Base-by-base conservation (phyloP, 371 early-diverging fungal species). In the Haplosporangium sp. region DNA sequence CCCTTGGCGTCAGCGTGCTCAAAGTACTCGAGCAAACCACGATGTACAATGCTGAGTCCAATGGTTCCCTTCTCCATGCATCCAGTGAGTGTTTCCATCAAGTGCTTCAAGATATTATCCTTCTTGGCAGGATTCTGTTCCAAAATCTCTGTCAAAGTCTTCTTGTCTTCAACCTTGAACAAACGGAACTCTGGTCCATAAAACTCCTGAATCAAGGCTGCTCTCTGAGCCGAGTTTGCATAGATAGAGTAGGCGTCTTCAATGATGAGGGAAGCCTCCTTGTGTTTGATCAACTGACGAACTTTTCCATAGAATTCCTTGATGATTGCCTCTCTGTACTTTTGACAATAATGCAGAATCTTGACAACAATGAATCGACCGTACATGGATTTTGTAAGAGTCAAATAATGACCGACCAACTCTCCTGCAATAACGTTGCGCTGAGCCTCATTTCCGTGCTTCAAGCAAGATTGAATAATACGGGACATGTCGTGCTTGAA, bases 401-500 rank as follows among this genome's bases (percentile, higher is more conserved):
- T 92, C 52, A 92, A 79, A 69, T 90, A 96, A 42, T 87, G 79
- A 4, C 96, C 96, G 62, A 87, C 85, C 47, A 98, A 86, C 79
- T 97, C 97, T 44, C 85, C 84, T 20, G 95, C 96, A 68, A 98
- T 95, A 53, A 84, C 82, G 48, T 89, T 88, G 72, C 95, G 88
- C 83, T 98, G 96, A 40, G 88, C 86, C 50, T 84, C 86, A 71
- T 86, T 93, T 19, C 97, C 98, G 84, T 95, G 88, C 85, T 98
- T 98, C 20, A 98, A 83, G 74, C 93, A 92, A 20, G 95, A 93
- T 83, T 98, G 98, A 63, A 98, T 89, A 38, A 98, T 91, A 75
- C 98, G 93, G n/a, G 93, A 92, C 73, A 96, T 93, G 77, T 98
- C 98, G 88, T 96, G 97, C 85, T 97, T 96, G 87, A 97, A 96